phyloP scores from a whole-genome alignment of 1,284 basidiomycete genomes.

The Tilletiopsis washingtonensis region DNA sequence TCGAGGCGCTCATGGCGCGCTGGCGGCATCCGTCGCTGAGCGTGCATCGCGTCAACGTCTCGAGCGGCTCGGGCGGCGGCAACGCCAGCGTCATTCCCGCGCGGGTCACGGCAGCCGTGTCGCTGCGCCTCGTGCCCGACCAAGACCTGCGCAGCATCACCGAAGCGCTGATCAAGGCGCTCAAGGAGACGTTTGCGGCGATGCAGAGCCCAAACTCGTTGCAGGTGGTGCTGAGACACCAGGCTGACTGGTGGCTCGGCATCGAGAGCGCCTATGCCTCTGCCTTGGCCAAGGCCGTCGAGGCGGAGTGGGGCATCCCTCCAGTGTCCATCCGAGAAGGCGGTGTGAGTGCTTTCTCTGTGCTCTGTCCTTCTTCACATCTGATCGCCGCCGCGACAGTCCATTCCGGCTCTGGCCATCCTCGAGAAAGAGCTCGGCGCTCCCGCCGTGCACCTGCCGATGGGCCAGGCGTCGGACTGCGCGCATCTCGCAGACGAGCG shows the following conservation, averaged over 20 bases:
- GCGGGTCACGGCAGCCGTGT: conserved; percentile 32
- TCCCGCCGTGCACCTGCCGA: conserved; percentile 72
- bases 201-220: conserved; percentile 48
- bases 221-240: conserved; percentile 64
- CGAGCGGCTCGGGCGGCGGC: conserved; percentile 14
- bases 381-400: no score
- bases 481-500: conserved; percentile 80
- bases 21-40: conserved; percentile 38
- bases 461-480: conserved; percentile 66
- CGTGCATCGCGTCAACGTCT: conserved; percentile 31
- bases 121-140: conserved; percentile 82
- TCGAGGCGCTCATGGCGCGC: conserved; percentile 27
- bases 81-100: conserved; percentile 38
- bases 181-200: conserved; percentile 58
- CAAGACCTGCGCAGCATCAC: conserved; percentile 71
- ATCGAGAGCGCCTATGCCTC: conserved; percentile 73
- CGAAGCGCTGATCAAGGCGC: conserved; percentile 57
- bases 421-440: conserved; percentile 76
- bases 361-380: no score
- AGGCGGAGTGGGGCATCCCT: conserved; percentile 68
- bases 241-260: conserved; percentile 93
- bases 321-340: conserved; percentile 61
- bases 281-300: conserved; percentile 69
- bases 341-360: conserved; percentile 59
- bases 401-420: conserved; percentile 71